Evolutionary conservation across 2,329 filamentous ascomycete genomes (phyloP), one percentile per base, ranked within the genome.

Genomic region (Aspergillus cejpii): DNA sequence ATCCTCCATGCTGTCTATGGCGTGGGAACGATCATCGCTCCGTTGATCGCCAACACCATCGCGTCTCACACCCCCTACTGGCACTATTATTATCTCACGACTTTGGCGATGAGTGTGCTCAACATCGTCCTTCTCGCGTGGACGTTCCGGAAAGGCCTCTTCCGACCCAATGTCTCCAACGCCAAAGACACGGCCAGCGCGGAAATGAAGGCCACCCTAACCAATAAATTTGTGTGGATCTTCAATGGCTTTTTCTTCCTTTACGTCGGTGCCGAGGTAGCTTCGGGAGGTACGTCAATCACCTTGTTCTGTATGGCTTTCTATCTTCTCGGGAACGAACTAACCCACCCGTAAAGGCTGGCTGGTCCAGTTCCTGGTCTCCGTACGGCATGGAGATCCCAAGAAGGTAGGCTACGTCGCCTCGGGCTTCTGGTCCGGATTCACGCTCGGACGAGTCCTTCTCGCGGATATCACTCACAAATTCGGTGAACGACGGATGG

Each of bases 241-340:
- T 43, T 58, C 24, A 56, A 56, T 24, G 51, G 51, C 11, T 58
- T 58, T 26, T 58, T 56, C 44, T 55, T 58, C 34, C 47, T 58
- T 27, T 58, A 58, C 46, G 50, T 50, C 11, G 55, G 55, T 8
- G 52, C 52, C 12, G 55, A 58, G 33, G 54, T 58, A 21, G 54
- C 49, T 20, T 50, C 51, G 29, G 55, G 55, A n/a, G 55, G 55
- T 58, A 51, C 3, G 43, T 20, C 11, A 5, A 34, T 11, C 7
- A 2, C 12, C 12, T 21, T 5, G 1, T 8, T 2, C 14, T 28
- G 28, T 38, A 36, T 27, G 3, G 6, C 24, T 10, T 1, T 39
- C n/a, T 33, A 10, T 14, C 27, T 34, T 21, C 37, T 43, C 34
- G 48, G 17, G 3, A n/a, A 10, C n/a, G 23, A 6, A 28, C 17